Evolutionary conservation across 345 rosid genomes (phyloP), one percentile per base, ranked within the genome.

Genomic region (Raphanus sativus): DNA sequence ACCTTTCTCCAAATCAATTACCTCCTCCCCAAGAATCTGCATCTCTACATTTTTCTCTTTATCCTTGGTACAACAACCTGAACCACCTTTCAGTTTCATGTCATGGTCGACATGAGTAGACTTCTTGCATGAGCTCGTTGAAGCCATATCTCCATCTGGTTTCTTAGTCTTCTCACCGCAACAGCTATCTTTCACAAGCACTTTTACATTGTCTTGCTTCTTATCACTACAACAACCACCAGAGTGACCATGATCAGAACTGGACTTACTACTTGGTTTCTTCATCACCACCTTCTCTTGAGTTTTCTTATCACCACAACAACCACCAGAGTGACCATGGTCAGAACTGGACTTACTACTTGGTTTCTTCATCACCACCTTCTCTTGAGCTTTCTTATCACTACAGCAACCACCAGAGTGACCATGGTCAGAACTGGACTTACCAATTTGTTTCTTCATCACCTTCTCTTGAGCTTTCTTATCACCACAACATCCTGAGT

Each of bases 401-500:
- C 50, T 79, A 70, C 79, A 80, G 55, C 72, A 75, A 54, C 71
- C 71, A 74, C 71, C 71, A 69, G 82, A 32, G 52, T 62, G 78
- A 73, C 5, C 32, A 40, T 79, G 75, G 1, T 54, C 61, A 62
- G 63, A 70, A 21, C 65, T 58, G 29, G 67, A 10, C 71, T 55
- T 74, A 40, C 26, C 11, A 50, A 3, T 34, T 79, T 63, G 56
- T 52, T 0, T 42, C 71, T 33, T 73, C 58, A 61, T 34, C 74
- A 67, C 75, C 59, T 73, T 73, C 55, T 79, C 73, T 80, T 69
- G 76, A 8, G n/a, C 50, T 8, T 70, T 75, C 69, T 75, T 80
- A 11, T 75, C 61, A 34, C 80, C 80, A 61, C 83, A 81, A 76
- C 80, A 75, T 0, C 74, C 66, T 60, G 80, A 76, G 12, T 76